phyloP scores from a whole-genome alignment of 441 rosid genomes.

The Bocquillonia castaneifolia region DNA sequence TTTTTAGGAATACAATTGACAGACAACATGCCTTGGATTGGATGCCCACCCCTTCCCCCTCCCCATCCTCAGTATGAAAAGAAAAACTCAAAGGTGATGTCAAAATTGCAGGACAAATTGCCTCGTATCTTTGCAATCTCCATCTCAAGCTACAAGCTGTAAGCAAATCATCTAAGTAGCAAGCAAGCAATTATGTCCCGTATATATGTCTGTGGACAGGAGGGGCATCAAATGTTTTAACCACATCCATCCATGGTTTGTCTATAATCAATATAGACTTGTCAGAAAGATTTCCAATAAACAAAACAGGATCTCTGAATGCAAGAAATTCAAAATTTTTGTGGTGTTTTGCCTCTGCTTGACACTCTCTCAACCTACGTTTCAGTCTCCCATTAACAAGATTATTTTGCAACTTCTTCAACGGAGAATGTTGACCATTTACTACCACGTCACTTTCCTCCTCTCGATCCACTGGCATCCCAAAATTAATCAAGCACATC shows the following conservation, averaged over 20 bases:
- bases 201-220: constrained; percentile 94
- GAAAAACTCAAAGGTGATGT: constrained; percentile 18
- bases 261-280: constrained; percentile 72
- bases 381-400: constrained; percentile 47
- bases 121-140: constrained; percentile 22
- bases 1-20: constrained; percentile 35
- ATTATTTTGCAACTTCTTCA: constrained; percentile 37
- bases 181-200: constrained; percentile 56
- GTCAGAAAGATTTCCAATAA: constrained; percentile 69
- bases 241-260: constrained; percentile 92
- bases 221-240: constrained; percentile 57
- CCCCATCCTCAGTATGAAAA: constrained; percentile 10
- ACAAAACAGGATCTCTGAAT: constrained; percentile 78
- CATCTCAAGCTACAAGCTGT: constrained; percentile 20
- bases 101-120: constrained; percentile 21
- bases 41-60: constrained; percentile 1
- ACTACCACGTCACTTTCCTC: constrained; percentile 43
- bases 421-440: constrained; percentile 34
- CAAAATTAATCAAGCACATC: constrained; percentile 78
- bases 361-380: constrained; percentile 44
- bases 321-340: constrained; percentile 65
- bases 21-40: constrained; percentile 23
- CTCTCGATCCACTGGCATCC: constrained; percentile 58
- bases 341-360: constrained; percentile 44
- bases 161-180: constrained; percentile 16